phyloP scores from a whole-genome alignment of 371 early-diverging fungal genomes.

The Sporodiniella umbellata region DNA sequence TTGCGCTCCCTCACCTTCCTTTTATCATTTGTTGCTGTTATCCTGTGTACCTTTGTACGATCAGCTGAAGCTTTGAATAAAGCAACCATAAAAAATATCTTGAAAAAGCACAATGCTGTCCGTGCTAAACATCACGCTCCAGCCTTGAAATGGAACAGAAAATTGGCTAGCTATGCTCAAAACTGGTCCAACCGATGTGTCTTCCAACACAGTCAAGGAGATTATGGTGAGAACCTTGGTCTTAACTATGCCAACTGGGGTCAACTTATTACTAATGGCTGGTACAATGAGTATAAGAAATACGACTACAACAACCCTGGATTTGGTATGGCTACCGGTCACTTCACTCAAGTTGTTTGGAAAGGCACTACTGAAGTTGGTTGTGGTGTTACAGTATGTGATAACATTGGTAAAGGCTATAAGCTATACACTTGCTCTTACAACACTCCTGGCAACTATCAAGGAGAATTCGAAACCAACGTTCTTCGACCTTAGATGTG shows the following conservation, averaged over 20 bases:
- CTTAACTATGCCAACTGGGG: conserved; percentile 32
- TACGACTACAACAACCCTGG: conserved; percentile 45
- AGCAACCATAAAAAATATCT: conserved; percentile 5
- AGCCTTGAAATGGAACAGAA: conserved; percentile 41
- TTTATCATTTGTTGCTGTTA: conserved; percentile 2
- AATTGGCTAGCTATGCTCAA: conserved; percentile 43
- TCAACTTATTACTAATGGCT: conserved; percentile 21
- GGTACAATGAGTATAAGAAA: conserved; percentile 43
- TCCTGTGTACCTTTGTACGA: conserved; percentile 1
- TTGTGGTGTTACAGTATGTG: conserved; percentile 41
- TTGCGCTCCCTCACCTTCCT: background rate
- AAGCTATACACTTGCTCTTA: conserved; percentile 44
- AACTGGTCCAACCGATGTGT: conserved; percentile 40
- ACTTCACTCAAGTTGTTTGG: conserved; percentile 56
- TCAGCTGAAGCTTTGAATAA: conserved; percentile 6
- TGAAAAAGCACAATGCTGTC: conserved; percentile 43
- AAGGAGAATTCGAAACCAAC: conserved; percentile 23
- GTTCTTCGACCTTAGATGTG: conserved; percentile 18
- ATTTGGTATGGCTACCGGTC: conserved; percentile 30
- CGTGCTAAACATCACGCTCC: conserved; percentile 44
- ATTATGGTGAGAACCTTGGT: conserved; percentile 43
- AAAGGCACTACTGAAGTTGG: conserved; percentile 40
- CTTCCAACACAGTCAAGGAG: background rate
- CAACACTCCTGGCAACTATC: conserved; percentile 36
- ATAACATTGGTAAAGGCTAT: conserved; percentile 14